Conservation (phyloP, 495 filamentous ascomycete species). For the Aspergillus asperescens region DNA sequence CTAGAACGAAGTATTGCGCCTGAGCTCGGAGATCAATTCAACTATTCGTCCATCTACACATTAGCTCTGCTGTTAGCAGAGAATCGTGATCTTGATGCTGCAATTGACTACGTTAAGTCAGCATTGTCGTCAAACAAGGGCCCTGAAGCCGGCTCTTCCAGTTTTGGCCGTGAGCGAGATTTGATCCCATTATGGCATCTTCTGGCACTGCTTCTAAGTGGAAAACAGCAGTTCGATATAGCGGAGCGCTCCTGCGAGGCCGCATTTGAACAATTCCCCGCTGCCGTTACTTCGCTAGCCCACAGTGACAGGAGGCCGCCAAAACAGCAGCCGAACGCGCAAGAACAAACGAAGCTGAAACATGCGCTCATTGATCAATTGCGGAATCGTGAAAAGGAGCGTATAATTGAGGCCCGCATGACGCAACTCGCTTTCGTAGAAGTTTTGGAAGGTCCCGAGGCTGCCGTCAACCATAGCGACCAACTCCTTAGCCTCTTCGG, state of each 20-base stretch:
- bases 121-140: conserved; percentile 42
- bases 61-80: conserved; percentile 77
- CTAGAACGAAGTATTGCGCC: conserved; percentile 66
- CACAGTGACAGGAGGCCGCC: conserved; percentile 31
- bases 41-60: conserved; percentile 69
- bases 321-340: conserved; percentile 30
- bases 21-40: conserved; percentile 53
- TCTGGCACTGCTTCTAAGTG: conserved; percentile 76
- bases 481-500: conserved; percentile 79
- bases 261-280: conserved; percentile 76
- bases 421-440: conserved; percentile 84
- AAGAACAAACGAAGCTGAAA: conserved; percentile 29
- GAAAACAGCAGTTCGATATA: conserved; percentile 75
- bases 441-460: conserved; percentile 70
- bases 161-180: conserved; percentile 37
- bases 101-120: conserved; percentile 70
- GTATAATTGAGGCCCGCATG: conserved; percentile 86
- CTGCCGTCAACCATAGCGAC: conserved; percentile 76
- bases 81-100: conserved; percentile 66
- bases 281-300: conserved; percentile 53
- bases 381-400: conserved; percentile 70
- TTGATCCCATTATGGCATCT: conserved; percentile 67
- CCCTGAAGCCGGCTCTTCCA: conserved; percentile 18
- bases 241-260: conserved; percentile 79
- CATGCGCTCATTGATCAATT: conserved; percentile 64